Base-by-base conservation (phyloP, 768 basidiomycete genomes). In the Collybia mongolica region DNA sequence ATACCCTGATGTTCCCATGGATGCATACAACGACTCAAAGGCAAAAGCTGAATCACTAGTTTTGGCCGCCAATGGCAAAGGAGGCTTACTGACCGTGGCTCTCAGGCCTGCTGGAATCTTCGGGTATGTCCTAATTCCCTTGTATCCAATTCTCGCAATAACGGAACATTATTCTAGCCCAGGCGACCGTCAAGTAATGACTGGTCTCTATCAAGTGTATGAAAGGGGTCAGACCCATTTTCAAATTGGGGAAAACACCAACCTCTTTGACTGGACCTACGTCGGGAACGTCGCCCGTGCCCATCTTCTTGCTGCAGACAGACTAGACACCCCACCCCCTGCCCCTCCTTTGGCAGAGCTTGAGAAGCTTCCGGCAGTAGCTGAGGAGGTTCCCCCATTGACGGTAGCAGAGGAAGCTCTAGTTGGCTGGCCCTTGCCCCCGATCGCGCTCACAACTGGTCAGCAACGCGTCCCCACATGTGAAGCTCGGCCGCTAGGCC, bases 191-290 rank as follows among this genome's bases (percentile, higher is more conserved):
- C 94, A 97, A 66, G 77, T 82, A 55, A 83, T 95, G 69, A 69
- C 77, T 1, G 91, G 90, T n/a, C 72, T 96, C 29, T 84, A 83
- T 65, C 72, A 86, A 51, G 93, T 87, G 3, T 88, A 91, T 66
- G 77, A 88, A 60, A 79, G 83, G 39, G 82, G 84, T 15, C 89
- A 97, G 66, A 93, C 93, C 0, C 85, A 90, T 57, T 90, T 92
- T 76, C 95, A 98, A 68, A 84, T 99, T 56, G 97, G 97, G 32
- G 77, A 88, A 70, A 97, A 98, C 70, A 84, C 80, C 55, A 98
- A 98, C 65, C 70, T 98, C 3, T 93, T 91, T 61, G 97, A 98
- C 68, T 94, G 89, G 83, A 97, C 95, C 5, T 98, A 98, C 63
- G 93, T 98, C 59, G 93, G 85, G 47, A 99, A 99, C 65, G 86